Evolutionary conservation across 192 early-diverging fungal genomes (phyloP).

Genomic region (Piromyces sp.): DNA sequence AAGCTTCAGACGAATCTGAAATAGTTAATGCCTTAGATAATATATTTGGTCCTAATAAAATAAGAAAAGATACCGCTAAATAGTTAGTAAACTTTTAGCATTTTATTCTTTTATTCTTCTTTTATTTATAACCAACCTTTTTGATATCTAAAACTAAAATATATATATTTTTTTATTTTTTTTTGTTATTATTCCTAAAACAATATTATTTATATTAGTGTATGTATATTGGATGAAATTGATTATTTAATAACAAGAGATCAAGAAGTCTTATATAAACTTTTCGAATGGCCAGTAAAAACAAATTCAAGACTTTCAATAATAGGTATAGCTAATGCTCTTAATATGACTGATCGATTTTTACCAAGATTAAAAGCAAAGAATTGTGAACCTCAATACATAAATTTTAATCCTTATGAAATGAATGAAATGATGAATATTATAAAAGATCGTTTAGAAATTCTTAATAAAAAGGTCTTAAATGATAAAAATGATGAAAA

Average conservation of each 20-base stretch:
- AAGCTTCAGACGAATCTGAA: not conserved
- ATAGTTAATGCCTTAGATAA: not conserved
- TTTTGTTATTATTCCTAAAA: too few species aligned
- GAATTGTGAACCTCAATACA: constrained; percentile 59
- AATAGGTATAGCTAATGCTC: constrained; percentile 85
- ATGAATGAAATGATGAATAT: constrained; percentile 72
- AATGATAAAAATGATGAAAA: not conserved
- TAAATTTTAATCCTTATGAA: constrained; percentile 79
- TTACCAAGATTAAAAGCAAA: constrained; percentile 70
- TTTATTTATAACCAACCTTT: too few species aligned
- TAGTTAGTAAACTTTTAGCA: too few species aligned
- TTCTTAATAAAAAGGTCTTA: constrained; percentile 19
- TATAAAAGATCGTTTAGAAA: constrained; percentile 60
- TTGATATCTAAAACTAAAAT: too few species aligned
- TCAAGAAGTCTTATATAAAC: constrained; percentile 68
- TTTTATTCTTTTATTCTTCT: too few species aligned
- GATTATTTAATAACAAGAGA: constrained; percentile 66
- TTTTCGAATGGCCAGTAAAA: constrained; percentile 61
- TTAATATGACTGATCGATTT: constrained; percentile 76
- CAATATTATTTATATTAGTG: constrained; percentile 19
- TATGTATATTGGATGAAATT: constrained; percentile 83
- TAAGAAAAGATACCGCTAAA: too few species aligned
- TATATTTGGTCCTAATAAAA: not conserved
- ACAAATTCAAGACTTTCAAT: constrained; percentile 48
- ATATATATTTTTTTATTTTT: too few species aligned